Evolutionary conservation across 2,329 filamentous ascomycete species (phyloP).

Genomic region (Ceratocystis cacaofunesta): DNA sequence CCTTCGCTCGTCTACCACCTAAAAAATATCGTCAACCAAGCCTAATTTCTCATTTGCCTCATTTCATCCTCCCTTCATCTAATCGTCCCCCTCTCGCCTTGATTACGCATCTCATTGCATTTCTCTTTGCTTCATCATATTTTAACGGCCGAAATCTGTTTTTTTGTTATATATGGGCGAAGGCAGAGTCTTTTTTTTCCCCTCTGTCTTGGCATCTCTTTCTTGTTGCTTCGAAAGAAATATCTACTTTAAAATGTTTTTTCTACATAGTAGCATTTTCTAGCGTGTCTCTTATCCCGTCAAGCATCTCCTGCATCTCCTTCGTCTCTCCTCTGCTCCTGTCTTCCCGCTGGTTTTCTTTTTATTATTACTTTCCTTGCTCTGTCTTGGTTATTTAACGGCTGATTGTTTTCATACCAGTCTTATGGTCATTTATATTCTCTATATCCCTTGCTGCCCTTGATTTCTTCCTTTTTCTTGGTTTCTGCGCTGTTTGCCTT

Average conservation of each 20-base stretch:
- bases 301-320: conserved; percentile 5
- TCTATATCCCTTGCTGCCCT: conserved; percentile 16
- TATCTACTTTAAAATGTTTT: conserved; percentile 1
- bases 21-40: conserved; percentile 2
- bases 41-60: conserved; percentile 1
- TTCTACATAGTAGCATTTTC: not conserved
- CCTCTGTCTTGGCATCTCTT: not conserved
- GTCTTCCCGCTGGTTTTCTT: not conserved
- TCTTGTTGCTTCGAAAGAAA: not conserved
- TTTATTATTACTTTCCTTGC: not conserved
- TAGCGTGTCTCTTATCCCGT: not conserved
- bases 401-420: conserved; percentile 15
- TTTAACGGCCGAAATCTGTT: conserved; percentile 15
- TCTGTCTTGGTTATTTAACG: conserved; percentile 7
- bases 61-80: not conserved
- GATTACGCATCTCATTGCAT: conserved; percentile 2
- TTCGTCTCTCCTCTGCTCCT: not conserved
- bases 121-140: conserved; percentile 9
- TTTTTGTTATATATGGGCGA: not conserved
- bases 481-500: not conserved
- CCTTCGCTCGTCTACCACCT: not conserved
- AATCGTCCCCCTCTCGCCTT: not conserved
- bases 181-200: not conserved
- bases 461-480: conserved; percentile 9
- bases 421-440: conserved; percentile 14